Base-by-base conservation (phyloP, 2,329 filamentous ascomycete species). In the Ascochyta rabiei region DNA sequence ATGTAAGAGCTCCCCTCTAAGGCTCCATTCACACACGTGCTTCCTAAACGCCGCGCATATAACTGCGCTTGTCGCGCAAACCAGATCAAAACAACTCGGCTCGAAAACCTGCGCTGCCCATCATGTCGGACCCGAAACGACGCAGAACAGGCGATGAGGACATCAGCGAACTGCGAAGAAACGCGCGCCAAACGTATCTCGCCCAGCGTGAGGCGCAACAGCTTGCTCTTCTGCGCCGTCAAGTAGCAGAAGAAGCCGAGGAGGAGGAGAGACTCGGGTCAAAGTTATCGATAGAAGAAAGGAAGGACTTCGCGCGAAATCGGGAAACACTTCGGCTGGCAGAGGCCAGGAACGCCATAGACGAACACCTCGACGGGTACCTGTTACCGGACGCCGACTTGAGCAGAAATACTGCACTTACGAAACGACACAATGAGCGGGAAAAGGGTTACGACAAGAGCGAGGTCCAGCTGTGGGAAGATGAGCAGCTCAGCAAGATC, bases 381-480 rank as follows among this genome's bases (percentile, higher is more conserved):
- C 84, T 88, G 62, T 88, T 99, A 79, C 95, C 93, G 0, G 93
- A 97, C 61, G 61, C 67, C 13, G 92, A 97, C 72, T 93, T 96
- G 59, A 96, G 90, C 0, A 98, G 98, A 73, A 86, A 95, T 60
- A 90, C 96, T 21, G 91, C 90, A 0, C 82, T 99, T 10, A 96
- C 96, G 77, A 93, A 91, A 73, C 86, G 93, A 45, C 88, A 88
- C 65, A 93, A 93, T 4, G 88, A 95, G 61, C 93, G 93, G 3
- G 88, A 95, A 59, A 88, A 93, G 61, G 93, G 97, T 72, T 89
- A 88, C 66, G 96, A 91, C 65, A 86, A 96, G 53, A 96, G 92
- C 0, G 95, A 99, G 73, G 90, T 96, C 60, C 93, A 99, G 59
- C 90, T 96, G 69, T 99, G 93, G 93, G 95, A 99, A 73, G 81